Evolutionary conservation across 2,329 filamentous ascomycete species (phyloP).

Genomic region (Immersiporthe knoxdaviesiana): DNA sequence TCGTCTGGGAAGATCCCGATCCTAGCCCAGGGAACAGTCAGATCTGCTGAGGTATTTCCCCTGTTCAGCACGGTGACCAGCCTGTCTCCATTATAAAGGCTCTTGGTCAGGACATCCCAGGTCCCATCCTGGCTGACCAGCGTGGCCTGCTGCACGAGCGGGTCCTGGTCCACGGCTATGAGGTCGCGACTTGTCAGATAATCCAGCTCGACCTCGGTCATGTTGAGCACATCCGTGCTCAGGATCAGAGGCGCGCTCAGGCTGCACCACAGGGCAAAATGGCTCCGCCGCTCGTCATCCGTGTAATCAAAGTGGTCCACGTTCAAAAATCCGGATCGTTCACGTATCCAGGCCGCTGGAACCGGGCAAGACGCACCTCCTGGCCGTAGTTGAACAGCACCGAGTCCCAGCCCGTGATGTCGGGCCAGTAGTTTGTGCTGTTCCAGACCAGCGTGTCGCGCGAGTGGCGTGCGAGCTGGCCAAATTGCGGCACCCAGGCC

Average conservation of each 20-base stretch:
- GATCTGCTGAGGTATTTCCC: slow-evolving; percentile 37
- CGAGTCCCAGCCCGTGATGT: slow-evolving; percentile 49
- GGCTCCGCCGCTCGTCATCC: slow-evolving; percentile 41
- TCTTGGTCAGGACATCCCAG: slow-evolving; percentile 52
- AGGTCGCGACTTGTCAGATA: slow-evolving; percentile 46
- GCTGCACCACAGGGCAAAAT: slow-evolving; percentile 43
- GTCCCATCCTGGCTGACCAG: slow-evolving; percentile 47
- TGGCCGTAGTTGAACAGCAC: slow-evolving; percentile 53
- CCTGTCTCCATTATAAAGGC: slow-evolving; percentile 50
- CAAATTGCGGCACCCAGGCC: slow-evolving; percentile 45
- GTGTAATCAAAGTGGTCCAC: slow-evolving; percentile 41
- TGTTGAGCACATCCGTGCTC: slow-evolving; percentile 44
- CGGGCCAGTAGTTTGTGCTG: slow-evolving; percentile 45
- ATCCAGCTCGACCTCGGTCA: slow-evolving; percentile 40
- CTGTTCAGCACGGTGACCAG: slow-evolving; percentile 52
- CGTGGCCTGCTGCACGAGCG: slow-evolving; percentile 48
- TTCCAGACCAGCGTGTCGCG: slow-evolving; percentile 37
- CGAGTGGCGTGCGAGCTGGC: slow-evolving; percentile 50
- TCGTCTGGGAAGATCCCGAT: slow-evolving; percentile 41
- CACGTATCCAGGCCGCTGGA: slow-evolving; percentile 43
- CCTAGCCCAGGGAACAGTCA: slow-evolving; percentile 40
- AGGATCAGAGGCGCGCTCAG: slow-evolving; percentile 43
- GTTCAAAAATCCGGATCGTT: slow-evolving; percentile 46
- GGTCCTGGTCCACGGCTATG: slow-evolving; percentile 48
- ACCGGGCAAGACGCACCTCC: slow-evolving; percentile 46